Conservation (phyloP, 2,329 filamentous ascomycete genomes). For the Cladosporium oxysporum region DNA sequence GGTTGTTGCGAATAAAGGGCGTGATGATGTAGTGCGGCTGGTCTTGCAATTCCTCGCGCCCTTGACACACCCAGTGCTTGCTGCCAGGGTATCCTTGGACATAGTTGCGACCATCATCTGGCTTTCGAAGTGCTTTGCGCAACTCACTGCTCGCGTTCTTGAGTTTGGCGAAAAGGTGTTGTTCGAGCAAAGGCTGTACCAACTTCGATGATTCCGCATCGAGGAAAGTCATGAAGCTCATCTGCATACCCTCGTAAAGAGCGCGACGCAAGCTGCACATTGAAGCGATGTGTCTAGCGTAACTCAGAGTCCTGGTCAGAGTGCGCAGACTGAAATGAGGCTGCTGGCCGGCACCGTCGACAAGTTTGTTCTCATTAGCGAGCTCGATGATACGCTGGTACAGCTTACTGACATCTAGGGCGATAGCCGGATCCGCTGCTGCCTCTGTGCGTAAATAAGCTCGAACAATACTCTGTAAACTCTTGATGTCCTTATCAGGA, state of each 20-base stretch:
- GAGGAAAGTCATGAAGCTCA: constrained; percentile 93
- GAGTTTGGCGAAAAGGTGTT: constrained; percentile 73
- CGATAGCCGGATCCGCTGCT: constrained; percentile 70
- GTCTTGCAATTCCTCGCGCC: constrained; percentile 65
- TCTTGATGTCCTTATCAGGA: constrained; percentile 82
- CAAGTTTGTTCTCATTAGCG: constrained; percentile 77
- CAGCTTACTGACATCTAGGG: constrained; percentile 78
- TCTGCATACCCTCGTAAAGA: constrained; percentile 92
- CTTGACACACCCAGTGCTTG: constrained; percentile 74
- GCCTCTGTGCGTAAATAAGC: constrained; percentile 74
- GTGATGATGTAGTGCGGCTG: constrained; percentile 95
- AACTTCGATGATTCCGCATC: constrained; percentile 78
- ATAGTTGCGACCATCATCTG: constrained; percentile 73
- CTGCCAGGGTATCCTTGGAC: constrained; percentile 56
- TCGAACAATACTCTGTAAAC: constrained; percentile 83
- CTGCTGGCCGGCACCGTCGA: constrained; percentile 92
- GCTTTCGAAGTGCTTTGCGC: constrained; percentile 74
- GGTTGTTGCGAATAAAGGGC: constrained; percentile 88
- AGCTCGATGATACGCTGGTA: constrained; percentile 86
- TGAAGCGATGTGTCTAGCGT: constrained; percentile 80
- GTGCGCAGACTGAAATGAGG: constrained; percentile 97
- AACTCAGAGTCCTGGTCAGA: constrained; percentile 83
- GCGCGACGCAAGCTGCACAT: constrained; percentile 83
- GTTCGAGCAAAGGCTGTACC: constrained; percentile 75
- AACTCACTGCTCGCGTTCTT: constrained; percentile 72